Evolutionary conservation across 2,329 filamentous ascomycete genomes (phyloP).

Genomic region (Neonectria faginata): DNA sequence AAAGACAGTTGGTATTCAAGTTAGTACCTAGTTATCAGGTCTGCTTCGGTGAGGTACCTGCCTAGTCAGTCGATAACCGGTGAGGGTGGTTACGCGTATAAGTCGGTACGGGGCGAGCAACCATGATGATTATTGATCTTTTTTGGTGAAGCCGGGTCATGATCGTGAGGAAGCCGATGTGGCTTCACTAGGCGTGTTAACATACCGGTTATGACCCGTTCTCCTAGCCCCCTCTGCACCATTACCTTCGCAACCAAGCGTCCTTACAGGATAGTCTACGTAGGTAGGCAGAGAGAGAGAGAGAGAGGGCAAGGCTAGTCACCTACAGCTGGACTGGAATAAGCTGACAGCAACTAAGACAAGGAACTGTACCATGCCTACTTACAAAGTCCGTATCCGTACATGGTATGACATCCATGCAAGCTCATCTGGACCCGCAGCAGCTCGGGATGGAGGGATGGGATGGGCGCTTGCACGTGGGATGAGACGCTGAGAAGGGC

Average conservation of each 20-base stretch:
- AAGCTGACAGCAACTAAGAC: not conserved
- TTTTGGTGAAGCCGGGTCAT: not conserved
- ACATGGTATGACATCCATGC: conserved; percentile 7
- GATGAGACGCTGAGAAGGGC: not conserved
- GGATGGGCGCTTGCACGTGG: not conserved
- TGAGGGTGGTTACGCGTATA: conserved; percentile 5
- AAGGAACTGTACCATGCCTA: not conserved
- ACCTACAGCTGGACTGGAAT: too few species aligned
- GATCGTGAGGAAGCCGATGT: not conserved
- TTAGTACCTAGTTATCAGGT: too few species aligned
- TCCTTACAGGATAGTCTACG: too few species aligned
- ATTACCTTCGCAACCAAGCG: not conserved
- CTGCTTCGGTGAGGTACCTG: too few species aligned
- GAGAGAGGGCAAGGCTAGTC: too few species aligned
- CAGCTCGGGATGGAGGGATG: not conserved
- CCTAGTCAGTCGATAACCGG: not conserved
- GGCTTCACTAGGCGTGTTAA: not conserved
- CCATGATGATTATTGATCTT: not conserved
- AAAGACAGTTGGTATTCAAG: too few species aligned
- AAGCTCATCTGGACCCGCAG: not conserved
- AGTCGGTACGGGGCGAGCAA: not conserved
- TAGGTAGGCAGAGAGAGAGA: too few species aligned
- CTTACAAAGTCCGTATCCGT: not conserved
- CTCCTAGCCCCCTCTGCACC: not conserved
- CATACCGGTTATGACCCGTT: not conserved